These are phyloP conservation scores for Calocera viscosa DNA, from an alignment of 768 basidiomycete genomes.

Conservation along the genomic window DNA sequence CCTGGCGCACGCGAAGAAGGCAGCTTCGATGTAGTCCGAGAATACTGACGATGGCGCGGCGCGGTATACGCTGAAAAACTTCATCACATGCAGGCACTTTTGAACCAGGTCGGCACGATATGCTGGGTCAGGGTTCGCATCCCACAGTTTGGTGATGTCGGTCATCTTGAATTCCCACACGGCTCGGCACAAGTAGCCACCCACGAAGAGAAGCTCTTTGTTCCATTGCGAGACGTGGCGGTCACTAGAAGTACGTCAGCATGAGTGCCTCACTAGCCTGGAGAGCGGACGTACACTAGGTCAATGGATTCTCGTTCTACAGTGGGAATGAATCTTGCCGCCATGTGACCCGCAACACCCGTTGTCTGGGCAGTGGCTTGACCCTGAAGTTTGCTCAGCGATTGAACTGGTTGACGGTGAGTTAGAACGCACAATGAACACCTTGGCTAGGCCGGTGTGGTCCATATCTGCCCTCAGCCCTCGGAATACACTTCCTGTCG, in stretches of 20 bases:
- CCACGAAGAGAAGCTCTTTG: conserved; percentile 70
- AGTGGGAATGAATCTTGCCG: conserved; percentile 84
- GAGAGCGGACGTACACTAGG: conserved; percentile 42
- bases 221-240: conserved; percentile 68
- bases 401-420: neutral
- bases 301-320: conserved; percentile 92
- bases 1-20: conserved; percentile 60
- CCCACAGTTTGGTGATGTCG: conserved; percentile 49
- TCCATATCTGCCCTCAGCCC: conserved; percentile 78
- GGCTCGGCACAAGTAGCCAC: conserved; percentile 66
- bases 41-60: conserved; percentile 82
- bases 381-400: conserved; percentile 40
- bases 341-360: conserved; percentile 55
- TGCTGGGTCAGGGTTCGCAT: conserved; percentile 24
- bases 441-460: conserved; percentile 53
- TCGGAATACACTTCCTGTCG: conserved; percentile 71
- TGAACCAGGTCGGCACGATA: conserved; percentile 36
- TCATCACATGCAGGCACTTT: conserved; percentile 63
- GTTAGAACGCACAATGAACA: conserved; percentile 63
- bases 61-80: conserved; percentile 78
- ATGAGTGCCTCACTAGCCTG: conserved; percentile 1
- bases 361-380: conserved; percentile 89
- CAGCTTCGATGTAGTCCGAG: conserved; percentile 51
- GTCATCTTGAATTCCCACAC: conserved; percentile 77
- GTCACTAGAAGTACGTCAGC: conserved; percentile 39